These are phyloP conservation scores for Chlorella variabilis DNA, from an alignment of 163 green algal species.

Conservation along the genomic window DNA sequence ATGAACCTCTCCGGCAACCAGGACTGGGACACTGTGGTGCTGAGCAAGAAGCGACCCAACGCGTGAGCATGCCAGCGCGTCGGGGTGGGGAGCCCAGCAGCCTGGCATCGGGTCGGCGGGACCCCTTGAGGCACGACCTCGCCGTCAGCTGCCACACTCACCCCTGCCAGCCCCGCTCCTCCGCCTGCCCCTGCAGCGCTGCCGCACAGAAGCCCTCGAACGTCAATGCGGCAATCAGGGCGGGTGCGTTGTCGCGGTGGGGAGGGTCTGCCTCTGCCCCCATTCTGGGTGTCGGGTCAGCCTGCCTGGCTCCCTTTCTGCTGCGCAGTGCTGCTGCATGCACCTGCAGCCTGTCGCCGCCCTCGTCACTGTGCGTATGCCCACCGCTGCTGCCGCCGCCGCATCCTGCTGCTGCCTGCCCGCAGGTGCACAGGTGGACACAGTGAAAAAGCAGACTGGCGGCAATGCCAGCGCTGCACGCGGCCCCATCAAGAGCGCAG, in stretches of 20 bases:
- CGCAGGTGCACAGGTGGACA: conserved; percentile 62
- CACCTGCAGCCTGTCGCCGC: too few species aligned
- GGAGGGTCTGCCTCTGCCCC: too few species aligned
- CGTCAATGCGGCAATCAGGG: conserved; percentile 71
- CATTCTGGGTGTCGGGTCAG: too few species aligned
- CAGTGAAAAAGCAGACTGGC: conserved; percentile 71
- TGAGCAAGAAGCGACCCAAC: conserved; percentile 82
- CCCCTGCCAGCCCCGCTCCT: too few species aligned
- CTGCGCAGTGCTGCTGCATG: neutral
- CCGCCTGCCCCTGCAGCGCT: neutral
- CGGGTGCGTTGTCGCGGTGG: conserved; percentile 12
- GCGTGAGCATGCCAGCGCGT: conserved; percentile 37
- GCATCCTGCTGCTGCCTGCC: neutral
- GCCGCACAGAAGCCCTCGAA: neutral
- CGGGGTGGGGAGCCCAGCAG: too few species aligned
- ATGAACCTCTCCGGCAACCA: conserved; percentile 69
- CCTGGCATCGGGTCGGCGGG: too few species aligned
- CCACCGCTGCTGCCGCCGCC: too few species aligned
- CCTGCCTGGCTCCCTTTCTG: too few species aligned
- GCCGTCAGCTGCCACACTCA: too few species aligned
- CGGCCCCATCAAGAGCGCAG: conserved; percentile 29
- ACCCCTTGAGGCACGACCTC: too few species aligned
- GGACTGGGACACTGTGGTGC: conserved; percentile 81
- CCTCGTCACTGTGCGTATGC: too few species aligned
- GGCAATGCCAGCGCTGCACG: conserved; percentile 31